A percentile compares a stretch with the other conserved stretches of the same genome.
Conservation (phyloP, 306 rosid genomes). For the Sicyos baderoa region DNA sequence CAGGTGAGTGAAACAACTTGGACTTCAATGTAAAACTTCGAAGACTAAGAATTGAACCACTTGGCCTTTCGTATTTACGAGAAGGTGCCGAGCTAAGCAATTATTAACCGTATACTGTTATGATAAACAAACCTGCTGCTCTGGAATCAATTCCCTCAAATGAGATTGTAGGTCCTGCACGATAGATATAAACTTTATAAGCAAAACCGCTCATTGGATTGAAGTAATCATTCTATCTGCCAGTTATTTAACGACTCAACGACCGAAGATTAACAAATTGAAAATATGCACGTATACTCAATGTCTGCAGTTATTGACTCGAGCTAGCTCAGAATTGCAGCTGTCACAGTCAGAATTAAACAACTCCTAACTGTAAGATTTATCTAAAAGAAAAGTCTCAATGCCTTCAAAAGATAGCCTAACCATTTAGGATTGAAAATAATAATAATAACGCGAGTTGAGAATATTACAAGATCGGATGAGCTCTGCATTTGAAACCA, state of each 20-base stretch:
- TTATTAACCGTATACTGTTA: not conserved
- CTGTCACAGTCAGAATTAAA: not conserved
- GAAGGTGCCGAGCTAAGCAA: constrained; percentile 4
- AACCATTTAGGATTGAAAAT: not conserved
- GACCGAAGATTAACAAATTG: not conserved
- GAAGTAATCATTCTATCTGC: not conserved
- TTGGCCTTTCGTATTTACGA: not conserved
- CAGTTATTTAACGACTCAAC: not conserved
- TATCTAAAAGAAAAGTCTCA: not conserved
- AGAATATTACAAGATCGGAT: constrained; percentile 46
- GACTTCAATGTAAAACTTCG: not conserved
- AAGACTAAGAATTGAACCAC: not conserved
- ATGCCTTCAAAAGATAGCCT: not conserved
- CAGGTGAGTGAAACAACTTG: not conserved
- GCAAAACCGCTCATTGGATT: constrained; percentile 1
- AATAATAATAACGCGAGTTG: not conserved
- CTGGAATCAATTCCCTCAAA: constrained; percentile 78
- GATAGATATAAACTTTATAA: constrained; percentile 19
- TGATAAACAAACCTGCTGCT: constrained; percentile 62
- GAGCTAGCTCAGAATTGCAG: not conserved
- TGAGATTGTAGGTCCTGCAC: constrained; percentile 77
- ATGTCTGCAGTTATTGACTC: too few species aligned
- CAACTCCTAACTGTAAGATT: not conserved
- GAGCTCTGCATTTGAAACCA: constrained; percentile 70
- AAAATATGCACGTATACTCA: too few species aligned